phyloP scores from a whole-genome alignment of 2,329 filamentous ascomycete species.

The Aspergillus pseudonomiae region DNA sequence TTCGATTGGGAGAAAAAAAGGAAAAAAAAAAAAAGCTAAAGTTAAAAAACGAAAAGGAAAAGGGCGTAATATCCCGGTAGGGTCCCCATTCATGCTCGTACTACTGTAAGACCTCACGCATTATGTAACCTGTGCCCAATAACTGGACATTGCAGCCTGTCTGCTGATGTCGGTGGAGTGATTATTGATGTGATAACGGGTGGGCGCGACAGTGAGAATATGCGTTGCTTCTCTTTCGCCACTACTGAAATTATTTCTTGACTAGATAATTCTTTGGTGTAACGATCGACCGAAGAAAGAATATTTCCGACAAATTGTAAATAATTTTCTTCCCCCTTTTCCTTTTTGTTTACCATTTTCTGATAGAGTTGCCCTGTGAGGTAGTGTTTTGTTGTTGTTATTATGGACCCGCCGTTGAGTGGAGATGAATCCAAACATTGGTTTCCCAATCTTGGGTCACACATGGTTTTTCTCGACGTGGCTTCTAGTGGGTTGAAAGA shows the following conservation, averaged over 20 bases:
- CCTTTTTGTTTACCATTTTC: conserved; percentile 4
- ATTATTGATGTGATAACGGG: conserved; percentile 1
- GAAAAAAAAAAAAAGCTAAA: not conserved
- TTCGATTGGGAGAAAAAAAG: not conserved
- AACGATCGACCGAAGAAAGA: not conserved
- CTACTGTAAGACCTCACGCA: not conserved
- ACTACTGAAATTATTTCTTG: not conserved
- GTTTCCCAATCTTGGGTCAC: conserved; percentile 19
- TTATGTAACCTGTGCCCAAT: conserved; percentile 2
- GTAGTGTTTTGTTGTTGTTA: not conserved
- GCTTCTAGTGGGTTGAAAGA: conserved; percentile 13
- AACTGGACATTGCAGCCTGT: not conserved
- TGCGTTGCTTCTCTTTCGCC: not conserved
- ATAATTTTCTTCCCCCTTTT: not conserved
- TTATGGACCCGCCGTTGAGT: conserved; percentile 5
- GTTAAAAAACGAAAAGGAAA: not conserved
- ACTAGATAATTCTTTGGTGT: not conserved
- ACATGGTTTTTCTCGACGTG: conserved; percentile 17
- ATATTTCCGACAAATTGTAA: not conserved
- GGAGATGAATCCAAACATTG: conserved; percentile 7
- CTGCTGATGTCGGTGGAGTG: conserved; percentile 5
- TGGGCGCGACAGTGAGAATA: not conserved
- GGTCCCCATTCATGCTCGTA: not conserved
- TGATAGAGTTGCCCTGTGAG: not conserved
- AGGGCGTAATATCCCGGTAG: not conserved